Conservation (phyloP, 2,329 filamentous ascomycete genomes). For the Xylariaceae sp. region DNA sequence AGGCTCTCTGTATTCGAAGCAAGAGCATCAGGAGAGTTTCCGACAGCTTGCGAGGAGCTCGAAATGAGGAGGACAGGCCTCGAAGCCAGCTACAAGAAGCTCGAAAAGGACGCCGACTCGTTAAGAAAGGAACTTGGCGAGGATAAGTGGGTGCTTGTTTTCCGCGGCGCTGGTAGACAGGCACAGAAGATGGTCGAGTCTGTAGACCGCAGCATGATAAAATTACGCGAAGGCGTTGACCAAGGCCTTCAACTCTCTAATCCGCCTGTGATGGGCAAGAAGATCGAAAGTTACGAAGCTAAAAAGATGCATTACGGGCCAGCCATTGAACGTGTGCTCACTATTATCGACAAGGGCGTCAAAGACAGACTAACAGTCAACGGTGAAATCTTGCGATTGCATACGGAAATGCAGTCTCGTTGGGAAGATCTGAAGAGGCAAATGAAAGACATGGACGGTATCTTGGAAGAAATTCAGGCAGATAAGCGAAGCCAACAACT, state of each 20-base stretch:
- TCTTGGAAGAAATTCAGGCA: conserved; percentile 74
- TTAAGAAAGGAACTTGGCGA: conserved; percentile 90
- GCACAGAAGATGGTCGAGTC: conserved; percentile 97
- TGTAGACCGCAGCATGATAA: conserved; percentile 83
- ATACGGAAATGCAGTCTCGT: conserved; percentile 83
- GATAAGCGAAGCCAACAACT: conserved; percentile 74
- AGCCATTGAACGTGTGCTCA: conserved; percentile 87
- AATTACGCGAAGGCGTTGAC: conserved; percentile 81
- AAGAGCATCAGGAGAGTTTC: conserved; percentile 79
- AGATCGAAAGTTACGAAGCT: conserved; percentile 90
- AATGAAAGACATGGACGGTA: conserved; percentile 76
- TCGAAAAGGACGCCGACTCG: conserved; percentile 89
- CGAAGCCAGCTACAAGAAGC: conserved; percentile 84
- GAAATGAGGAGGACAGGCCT: conserved; percentile 75
- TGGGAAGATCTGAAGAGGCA: conserved; percentile 78
- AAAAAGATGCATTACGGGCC: conserved; percentile 95
- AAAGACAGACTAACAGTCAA: conserved; percentile 95
- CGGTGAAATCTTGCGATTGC: conserved; percentile 86
- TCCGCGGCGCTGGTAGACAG: conserved; percentile 88
- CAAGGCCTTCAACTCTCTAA: conserved; percentile 75
- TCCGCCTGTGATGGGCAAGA: conserved; percentile 73
- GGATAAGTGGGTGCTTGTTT: conserved; percentile 94
- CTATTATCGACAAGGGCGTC: conserved; percentile 95
- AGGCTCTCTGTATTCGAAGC: conserved; percentile 83
- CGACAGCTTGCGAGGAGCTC: conserved; percentile 88